Evolutionary conservation across 2,329 filamentous ascomycete genomes (phyloP).

Genomic region (Neopestalotiopsis sp.): DNA sequence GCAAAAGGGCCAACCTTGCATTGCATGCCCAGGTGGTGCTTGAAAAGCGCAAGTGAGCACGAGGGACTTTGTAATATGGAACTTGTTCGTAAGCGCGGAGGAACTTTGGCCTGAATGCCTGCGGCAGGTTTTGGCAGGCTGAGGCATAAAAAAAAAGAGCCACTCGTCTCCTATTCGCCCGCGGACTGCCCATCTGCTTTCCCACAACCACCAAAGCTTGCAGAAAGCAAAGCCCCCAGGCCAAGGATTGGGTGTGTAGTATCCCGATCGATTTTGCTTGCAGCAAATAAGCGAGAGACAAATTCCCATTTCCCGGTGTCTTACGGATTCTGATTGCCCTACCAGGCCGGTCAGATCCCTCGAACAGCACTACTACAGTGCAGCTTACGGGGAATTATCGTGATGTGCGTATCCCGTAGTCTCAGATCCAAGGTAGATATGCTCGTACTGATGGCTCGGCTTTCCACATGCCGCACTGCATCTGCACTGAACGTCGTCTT

Average conservation of each 20-base stretch:
- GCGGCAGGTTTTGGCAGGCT: background rate
- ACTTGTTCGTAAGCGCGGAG: constrained; percentile 23
- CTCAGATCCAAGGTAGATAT: too few species aligned
- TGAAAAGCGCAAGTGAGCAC: constrained; percentile 6
- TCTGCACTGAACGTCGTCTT: too few species aligned
- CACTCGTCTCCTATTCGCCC: background rate
- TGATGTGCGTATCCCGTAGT: too few species aligned
- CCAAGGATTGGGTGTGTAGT: background rate
- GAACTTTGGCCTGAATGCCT: constrained; percentile 16
- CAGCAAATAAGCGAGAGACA: background rate
- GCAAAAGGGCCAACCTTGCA: background rate
- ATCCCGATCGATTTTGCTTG: background rate
- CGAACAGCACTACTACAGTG: background rate
- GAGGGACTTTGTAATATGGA: background rate
- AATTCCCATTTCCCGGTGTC: background rate
- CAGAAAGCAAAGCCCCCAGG: background rate
- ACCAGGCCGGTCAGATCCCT: background rate
- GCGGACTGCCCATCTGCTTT: background rate
- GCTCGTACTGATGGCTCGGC: too few species aligned
- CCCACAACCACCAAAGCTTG: background rate
- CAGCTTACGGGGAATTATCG: background rate
- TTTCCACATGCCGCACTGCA: too few species aligned
- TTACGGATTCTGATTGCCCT: background rate
- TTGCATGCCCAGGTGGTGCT: background rate
- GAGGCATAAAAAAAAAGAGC: constrained; percentile 3